A percentile compares a stretch with the other conserved stretches of the same genome.
phyloP scores from a whole-genome alignment of 768 basidiomycete genomes.

The Hypholoma sublateritium region DNA sequence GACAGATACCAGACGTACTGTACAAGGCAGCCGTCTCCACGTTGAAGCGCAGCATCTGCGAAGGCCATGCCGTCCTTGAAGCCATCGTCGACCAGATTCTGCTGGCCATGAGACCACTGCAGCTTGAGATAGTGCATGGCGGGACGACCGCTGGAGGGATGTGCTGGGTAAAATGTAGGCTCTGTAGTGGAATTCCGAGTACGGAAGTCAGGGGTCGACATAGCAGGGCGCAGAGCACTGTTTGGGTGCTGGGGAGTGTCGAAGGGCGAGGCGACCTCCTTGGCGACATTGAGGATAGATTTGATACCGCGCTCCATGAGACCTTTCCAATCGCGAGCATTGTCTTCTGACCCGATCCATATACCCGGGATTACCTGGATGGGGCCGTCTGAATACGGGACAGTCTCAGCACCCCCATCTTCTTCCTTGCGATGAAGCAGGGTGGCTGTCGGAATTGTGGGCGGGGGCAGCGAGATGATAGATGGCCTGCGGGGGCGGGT shows the following conservation, averaged over 20 bases:
- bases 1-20: conserved; percentile 57
- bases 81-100: conserved; percentile 77
- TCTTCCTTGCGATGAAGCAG: conserved; percentile 66
- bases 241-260: conserved; percentile 38
- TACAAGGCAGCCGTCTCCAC: conserved; percentile 78
- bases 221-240: conserved; percentile 56
- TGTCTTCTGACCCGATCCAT: conserved; percentile 92
- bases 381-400: conserved; percentile 81
- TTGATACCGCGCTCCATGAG: conserved; percentile 73
- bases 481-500: conserved; percentile 63
- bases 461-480: conserved; percentile 61
- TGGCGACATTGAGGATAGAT: conserved; percentile 88
- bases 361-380: conserved; percentile 81
- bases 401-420: conserved; percentile 50
- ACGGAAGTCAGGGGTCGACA: conserved; percentile 69
- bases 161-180: conserved; percentile 65
- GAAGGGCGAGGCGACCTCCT: conserved; percentile 81
- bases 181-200: conserved; percentile 31
- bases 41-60: conserved; percentile 71
- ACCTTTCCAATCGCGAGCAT: conserved; percentile 77
- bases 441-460: conserved; percentile 49
- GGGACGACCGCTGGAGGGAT: conserved; percentile 69
- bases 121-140: conserved; percentile 87
- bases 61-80: conserved; percentile 83
- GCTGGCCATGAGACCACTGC: conserved; percentile 92